Evolutionary conservation across 2,329 filamentous ascomycete species (phyloP), one percentile per base, ranked within the genome.

Genomic region (Myriosclerotinia duriaeana): DNA sequence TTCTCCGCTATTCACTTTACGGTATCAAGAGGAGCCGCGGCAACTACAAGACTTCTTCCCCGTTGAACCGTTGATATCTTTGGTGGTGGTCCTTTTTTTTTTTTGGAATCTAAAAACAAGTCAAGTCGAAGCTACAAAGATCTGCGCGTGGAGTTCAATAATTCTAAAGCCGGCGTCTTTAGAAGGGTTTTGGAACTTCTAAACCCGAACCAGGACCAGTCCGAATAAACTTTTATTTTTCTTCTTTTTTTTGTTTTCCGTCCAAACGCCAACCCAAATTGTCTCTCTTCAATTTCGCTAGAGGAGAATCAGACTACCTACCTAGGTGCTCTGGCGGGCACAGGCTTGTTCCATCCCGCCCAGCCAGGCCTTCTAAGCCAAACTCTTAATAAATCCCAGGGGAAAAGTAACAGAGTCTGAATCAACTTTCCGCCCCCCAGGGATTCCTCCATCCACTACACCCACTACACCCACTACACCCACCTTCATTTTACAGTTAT

Each of bases 231-330:
- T n/a, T n/a, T n/a, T n/a, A n/a, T n/a, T n/a, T n/a, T n/a, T n/a
- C n/a, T n/a, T n/a, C n/a, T n/a, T n/a, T n/a, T n/a, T n/a, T n/a
- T n/a, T n/a, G n/a, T n/a, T n/a, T n/a, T 53, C 17, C 38, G 14
- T 38, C 60, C 34, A 12, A 22, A 20, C 42, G 38, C 34, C 14
- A 42, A 56, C 42, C 55, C 42, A 15, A 22, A 44, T n/a, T 53
- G 64, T 54, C 64, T 66, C 54, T 60, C 50, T 60, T 40, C 64
- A 66, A 66, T 66, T 54, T 66, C 64, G 64, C 56, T 48, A 46
- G 11, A 48, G n/a, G n/a, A n/a, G n/a, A n/a, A n/a, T n/a, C n/a
- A n/a, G n/a, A n/a, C n/a, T n/a, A n/a, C n/a, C n/a, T n/a, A n/a
- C n/a, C n/a, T n/a, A n/a, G n/a, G n/a, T n/a, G n/a, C 30, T n/a